Evolutionary conservation across 2,329 filamentous ascomycete genomes (phyloP).

Genomic region (Neodidymelliopsis sp.): DNA sequence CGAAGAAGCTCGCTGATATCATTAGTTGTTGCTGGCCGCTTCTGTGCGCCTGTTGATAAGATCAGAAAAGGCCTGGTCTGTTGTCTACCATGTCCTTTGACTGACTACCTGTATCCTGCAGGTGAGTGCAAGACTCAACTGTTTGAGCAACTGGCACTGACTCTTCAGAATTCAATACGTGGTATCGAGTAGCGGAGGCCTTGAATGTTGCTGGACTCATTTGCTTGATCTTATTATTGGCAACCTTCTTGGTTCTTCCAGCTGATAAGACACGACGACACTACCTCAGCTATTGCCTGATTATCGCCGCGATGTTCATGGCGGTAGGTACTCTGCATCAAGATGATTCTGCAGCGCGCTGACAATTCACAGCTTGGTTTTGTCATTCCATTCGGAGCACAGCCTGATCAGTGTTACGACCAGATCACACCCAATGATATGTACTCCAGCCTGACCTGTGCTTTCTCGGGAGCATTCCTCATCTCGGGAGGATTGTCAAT

Average conservation of each 20-base stretch:
- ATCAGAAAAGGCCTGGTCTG: conserved; percentile 66
- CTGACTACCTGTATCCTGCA: conserved; percentile 74
- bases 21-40: conserved; percentile 62
- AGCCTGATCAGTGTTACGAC: conserved; percentile 84
- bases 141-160: conserved; percentile 13
- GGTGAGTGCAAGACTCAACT: conserved; percentile 51
- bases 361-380: conserved; percentile 75
- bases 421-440: conserved; percentile 93
- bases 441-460: conserved; percentile 81
- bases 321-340: conserved; percentile 65
- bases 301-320: conserved; percentile 77
- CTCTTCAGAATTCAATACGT: conserved; percentile 58
- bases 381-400: conserved; percentile 81
- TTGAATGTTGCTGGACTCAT: conserved; percentile 77
- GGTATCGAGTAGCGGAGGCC: conserved; percentile 78
- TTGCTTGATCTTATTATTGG: conserved; percentile 76
- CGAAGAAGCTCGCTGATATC: conserved; percentile 39
- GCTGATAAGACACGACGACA: conserved; percentile 90
- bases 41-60: conserved; percentile 59
- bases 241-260: conserved; percentile 82
- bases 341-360: conserved; percentile 1
- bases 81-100: conserved; percentile 89
- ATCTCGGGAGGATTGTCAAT: conserved; percentile 85
- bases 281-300: conserved; percentile 89
- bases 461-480: conserved; percentile 85